Conservation (phyloP, 2,329 filamentous ascomycete species). For the Mollisia scopiformis region DNA sequence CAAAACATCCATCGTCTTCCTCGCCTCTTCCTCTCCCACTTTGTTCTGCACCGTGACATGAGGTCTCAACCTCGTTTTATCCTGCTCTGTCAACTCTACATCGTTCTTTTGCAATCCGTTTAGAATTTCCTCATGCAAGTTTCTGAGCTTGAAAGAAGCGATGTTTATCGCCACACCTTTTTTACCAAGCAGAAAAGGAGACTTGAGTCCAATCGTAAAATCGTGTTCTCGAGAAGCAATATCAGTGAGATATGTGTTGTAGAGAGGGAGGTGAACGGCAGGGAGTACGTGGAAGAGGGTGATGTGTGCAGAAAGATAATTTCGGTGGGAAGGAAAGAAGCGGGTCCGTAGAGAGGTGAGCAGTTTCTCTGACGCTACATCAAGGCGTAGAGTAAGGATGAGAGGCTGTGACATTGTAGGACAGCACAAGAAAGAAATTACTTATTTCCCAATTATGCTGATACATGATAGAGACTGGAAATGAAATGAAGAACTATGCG, state of each 20-base stretch:
- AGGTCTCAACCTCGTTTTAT: not conserved
- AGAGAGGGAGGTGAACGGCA: not conserved
- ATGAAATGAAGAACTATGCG: too few species aligned
- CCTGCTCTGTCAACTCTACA: conserved; percentile 10
- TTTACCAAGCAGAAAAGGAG: conserved; percentile 5
- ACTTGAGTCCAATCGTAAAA: conserved; percentile 10
- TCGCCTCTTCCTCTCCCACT: conserved; percentile 9
- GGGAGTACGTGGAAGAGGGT: conserved; percentile 15
- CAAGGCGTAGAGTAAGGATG: conserved; percentile 12
- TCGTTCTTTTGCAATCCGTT: conserved; percentile 1
- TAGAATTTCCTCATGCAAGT: not conserved
- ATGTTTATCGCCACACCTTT: conserved; percentile 9
- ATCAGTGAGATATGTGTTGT: not conserved
- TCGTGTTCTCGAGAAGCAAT: not conserved
- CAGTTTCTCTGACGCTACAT: conserved; percentile 4
- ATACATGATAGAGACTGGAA: too few species aligned
- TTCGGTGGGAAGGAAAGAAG: conserved; percentile 3
- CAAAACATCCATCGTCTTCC: conserved; percentile 1
- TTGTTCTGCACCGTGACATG: conserved; percentile 16
- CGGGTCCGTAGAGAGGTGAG: conserved; percentile 6
- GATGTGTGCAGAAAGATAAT: conserved; percentile 14
- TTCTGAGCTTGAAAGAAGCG: not conserved
- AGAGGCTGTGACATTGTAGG: conserved; percentile 3
- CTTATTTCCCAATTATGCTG: too few species aligned
- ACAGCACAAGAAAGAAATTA: not conserved